Conservation (phyloP, 1,284 basidiomycete genomes). For the Marasmius fiardii region DNA sequence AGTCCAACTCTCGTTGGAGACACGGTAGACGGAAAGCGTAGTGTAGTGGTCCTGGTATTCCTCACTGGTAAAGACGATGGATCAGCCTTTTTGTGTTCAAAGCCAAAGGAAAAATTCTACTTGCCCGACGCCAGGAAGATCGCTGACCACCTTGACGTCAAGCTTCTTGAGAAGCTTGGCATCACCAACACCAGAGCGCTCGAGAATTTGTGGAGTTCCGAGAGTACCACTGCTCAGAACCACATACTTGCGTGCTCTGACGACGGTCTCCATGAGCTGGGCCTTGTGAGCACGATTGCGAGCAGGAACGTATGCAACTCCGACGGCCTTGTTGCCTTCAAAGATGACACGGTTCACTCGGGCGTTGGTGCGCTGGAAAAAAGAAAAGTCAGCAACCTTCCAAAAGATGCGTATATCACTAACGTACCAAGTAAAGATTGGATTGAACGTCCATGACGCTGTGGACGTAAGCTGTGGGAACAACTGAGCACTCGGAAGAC, state of each 20-base stretch:
- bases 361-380: slow-evolving; percentile 44
- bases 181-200: slow-evolving; percentile 66
- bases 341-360: slow-evolving; percentile 70
- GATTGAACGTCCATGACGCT: slow-evolving; percentile 65
- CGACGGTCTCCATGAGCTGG: slow-evolving; percentile 57
- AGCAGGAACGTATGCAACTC: slow-evolving; percentile 65
- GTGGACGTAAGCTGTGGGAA: slow-evolving; percentile 57
- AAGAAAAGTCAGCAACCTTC: neutral
- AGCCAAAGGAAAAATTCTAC: slow-evolving; percentile 18
- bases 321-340: slow-evolving; percentile 68
- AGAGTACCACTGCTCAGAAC: slow-evolving; percentile 65
- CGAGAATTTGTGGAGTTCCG: slow-evolving; percentile 68
- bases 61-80: slow-evolving; percentile 36
- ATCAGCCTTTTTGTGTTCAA: neutral
- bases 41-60: slow-evolving; percentile 76
- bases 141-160: slow-evolving; percentile 60
- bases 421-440: slow-evolving; percentile 48
- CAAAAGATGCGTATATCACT: neutral
- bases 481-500: slow-evolving; percentile 3
- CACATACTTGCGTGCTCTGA: slow-evolving; percentile 60
- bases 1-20: slow-evolving; percentile 60
- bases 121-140: slow-evolving; percentile 68
- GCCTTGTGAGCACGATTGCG: slow-evolving; percentile 56
- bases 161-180: slow-evolving; percentile 51
- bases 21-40: slow-evolving; percentile 64